A percentile compares a stretch with the other conserved stretches of the same genome.
phyloP scores from a whole-genome alignment of 179 eudicot genomes.

The Gypsophila paniculata region DNA sequence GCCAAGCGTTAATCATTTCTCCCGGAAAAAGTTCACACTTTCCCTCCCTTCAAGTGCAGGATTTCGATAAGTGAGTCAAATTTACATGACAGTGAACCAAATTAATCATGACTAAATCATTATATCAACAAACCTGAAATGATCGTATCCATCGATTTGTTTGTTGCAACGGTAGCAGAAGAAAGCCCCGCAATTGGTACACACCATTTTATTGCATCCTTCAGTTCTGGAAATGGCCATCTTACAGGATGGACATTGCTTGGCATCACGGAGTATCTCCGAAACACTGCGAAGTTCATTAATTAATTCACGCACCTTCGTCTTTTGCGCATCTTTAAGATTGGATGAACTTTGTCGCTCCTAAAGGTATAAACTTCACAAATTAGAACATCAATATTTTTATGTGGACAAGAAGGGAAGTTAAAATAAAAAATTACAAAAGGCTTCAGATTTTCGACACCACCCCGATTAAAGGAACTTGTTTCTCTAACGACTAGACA shows the following conservation, averaged over 20 bases:
- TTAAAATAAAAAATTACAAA: neutral
- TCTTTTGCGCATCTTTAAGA: slow-evolving; percentile 48
- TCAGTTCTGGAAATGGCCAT: slow-evolving; percentile 84
- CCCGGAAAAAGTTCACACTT: slow-evolving; percentile 67
- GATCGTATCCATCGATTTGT: slow-evolving; percentile 76
- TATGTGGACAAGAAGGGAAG: neutral
- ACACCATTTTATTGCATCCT: slow-evolving; percentile 93
- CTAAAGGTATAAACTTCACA: slow-evolving; percentile 34
- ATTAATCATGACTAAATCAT: neutral
- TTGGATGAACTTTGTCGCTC: slow-evolving; percentile 68
- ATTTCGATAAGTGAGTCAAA: slow-evolving; percentile 1
- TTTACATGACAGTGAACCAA: neutral
- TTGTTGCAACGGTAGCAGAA: slow-evolving; percentile 81
- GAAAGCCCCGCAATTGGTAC: slow-evolving; percentile 60
- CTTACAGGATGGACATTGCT: slow-evolving; percentile 86
- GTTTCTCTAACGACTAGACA: neutral
- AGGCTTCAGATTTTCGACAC: neutral
- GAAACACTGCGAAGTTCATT: slow-evolving; percentile 68
- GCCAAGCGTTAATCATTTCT: slow-evolving; percentile 55
- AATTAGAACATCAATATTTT: slow-evolving; percentile 7
- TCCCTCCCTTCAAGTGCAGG: slow-evolving; percentile 20
- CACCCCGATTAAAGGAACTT: neutral
- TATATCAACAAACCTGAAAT: slow-evolving; percentile 58
- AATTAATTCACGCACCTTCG: slow-evolving; percentile 64
- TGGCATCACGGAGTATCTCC: slow-evolving; percentile 69